Evolutionary conservation across 352 stramenopile species (phyloP).

Genomic region (Phytophthora fragariaefolia): DNA sequence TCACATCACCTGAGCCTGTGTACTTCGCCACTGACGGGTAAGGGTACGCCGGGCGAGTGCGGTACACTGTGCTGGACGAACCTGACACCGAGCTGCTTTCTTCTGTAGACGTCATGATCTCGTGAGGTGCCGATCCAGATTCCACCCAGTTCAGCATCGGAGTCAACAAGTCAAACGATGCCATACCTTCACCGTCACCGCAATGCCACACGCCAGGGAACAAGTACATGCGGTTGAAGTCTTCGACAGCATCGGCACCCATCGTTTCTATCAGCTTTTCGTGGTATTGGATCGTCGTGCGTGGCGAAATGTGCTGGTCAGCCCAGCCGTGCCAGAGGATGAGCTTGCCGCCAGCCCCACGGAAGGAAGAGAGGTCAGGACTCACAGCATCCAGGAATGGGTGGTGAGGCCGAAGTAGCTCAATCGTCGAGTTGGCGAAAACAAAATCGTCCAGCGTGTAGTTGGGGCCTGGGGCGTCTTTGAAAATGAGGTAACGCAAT

Average conservation of each 20-base stretch:
- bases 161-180: constrained; percentile 43
- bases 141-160: constrained; percentile 52
- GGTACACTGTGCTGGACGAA: constrained; percentile 24
- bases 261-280: constrained; percentile 40
- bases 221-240: constrained; percentile 49
- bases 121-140: constrained; percentile 29
- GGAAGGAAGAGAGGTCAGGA: constrained; percentile 38
- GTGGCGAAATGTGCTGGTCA: constrained; percentile 51
- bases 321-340: constrained; percentile 50
- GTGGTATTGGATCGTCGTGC: constrained; percentile 46
- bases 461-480: constrained; percentile 23
- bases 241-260: constrained; percentile 28
- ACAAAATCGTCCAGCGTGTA: constrained; percentile 44
- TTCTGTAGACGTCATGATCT: constrained; percentile 36
- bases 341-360: constrained; percentile 38
- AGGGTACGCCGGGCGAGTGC: constrained; percentile 35
- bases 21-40: constrained; percentile 42
- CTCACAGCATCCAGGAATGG: constrained; percentile 42
- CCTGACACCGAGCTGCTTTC: constrained; percentile 9
- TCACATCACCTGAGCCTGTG: constrained; percentile 27
- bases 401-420: constrained; percentile 39
- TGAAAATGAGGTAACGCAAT: constrained; percentile 42
- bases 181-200: constrained; percentile 40
- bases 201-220: constrained; percentile 52
- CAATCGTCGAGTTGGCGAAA: constrained; percentile 42